Base-by-base conservation (phyloP, 2,329 filamentous ascomycete genomes). In the Nigrospora oryzae region DNA sequence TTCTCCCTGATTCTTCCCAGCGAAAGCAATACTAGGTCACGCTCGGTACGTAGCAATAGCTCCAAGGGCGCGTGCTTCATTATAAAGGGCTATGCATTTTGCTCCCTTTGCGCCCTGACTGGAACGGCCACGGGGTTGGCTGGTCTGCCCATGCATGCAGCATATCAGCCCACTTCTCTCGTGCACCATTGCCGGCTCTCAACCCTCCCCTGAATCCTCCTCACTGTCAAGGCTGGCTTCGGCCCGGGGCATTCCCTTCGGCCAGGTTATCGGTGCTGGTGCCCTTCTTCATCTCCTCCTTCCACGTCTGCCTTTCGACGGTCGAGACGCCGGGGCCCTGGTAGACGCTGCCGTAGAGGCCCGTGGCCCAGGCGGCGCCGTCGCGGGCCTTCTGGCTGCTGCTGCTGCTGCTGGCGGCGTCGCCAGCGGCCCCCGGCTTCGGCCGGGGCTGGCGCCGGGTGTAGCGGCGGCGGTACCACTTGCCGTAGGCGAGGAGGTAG, bases 401-500 rank as follows among this genome's bases (percentile, higher is more conserved):
- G 2, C 40, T 32, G 10, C 8, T 3, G 15, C n/a, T 12, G 12
- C 15, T 15, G n/a, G n/a, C n/a, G n/a, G n/a, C n/a, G n/a, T n/a
- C n/a, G n/a, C n/a, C n/a, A n/a, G n/a, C n/a, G n/a, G n/a, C n/a
- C n/a, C n/a, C n/a, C n/a, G n/a, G n/a, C n/a, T n/a, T n/a, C n/a
- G 11, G 7, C 5, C 33, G 12, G 12, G 19, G 19, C 19, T 4
- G 23, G 23, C 23, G 50, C 33, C 54, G 53, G 0, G 63, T 64
- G 36, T 56, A 55, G n/a, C 50, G 51, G 15, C 63, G 56, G 11
- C 68, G 61, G 54, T 82, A 81, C 79, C 79, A 82, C 51, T 72
- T 75, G 17, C 80, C 79, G 52, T 83, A 83, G 0, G 67, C 62
- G 3, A 84, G 57, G 40, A 83, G 59, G 47, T 82, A 82, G 51